A percentile compares a stretch with the other conserved stretches of the same genome.
These are phyloP conservation scores for Lentinula boryana DNA, from an alignment of 768 basidiomycete species.

Conservation along the genomic window DNA sequence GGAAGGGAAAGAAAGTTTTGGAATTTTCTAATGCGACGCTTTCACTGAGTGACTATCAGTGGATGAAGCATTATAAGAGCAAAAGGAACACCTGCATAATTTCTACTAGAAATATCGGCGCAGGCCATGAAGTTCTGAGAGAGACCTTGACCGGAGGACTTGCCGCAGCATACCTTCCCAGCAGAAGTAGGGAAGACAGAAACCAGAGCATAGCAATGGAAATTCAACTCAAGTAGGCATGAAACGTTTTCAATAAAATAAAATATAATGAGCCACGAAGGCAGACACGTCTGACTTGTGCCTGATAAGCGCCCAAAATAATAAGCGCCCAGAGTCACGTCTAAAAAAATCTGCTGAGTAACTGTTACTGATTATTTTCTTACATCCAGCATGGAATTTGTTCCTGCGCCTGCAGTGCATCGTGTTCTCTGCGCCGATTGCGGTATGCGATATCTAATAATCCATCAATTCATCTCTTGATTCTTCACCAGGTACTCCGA, in stretches of 20 bases:
- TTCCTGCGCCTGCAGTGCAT: constrained; percentile 67
- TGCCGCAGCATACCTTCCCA: constrained; percentile 6
- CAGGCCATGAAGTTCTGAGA: constrained; percentile 60
- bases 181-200: not conserved
- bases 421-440: constrained; percentile 88
- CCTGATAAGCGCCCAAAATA: not conserved
- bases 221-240: not conserved
- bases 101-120: constrained; percentile 58
- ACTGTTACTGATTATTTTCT: not conserved
- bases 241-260: not conserved
- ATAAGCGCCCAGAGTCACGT: not conserved
- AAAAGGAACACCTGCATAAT: constrained; percentile 41
- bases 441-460: constrained; percentile 36
- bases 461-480: not conserved
- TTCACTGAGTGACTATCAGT: constrained; percentile 50
- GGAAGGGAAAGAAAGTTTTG: constrained; percentile 67
- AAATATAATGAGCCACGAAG: not conserved
- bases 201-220: constrained; percentile 8
- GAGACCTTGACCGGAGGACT: constrained; percentile 54
- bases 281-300: not conserved
- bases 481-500: constrained; percentile 58
- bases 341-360: constrained; percentile 1
- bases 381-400: constrained; percentile 61
- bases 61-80: not conserved
- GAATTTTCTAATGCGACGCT: constrained; percentile 71